Base-by-base conservation (phyloP, 2,329 filamentous ascomycete genomes). In the Leptographium lundbergii region DNA sequence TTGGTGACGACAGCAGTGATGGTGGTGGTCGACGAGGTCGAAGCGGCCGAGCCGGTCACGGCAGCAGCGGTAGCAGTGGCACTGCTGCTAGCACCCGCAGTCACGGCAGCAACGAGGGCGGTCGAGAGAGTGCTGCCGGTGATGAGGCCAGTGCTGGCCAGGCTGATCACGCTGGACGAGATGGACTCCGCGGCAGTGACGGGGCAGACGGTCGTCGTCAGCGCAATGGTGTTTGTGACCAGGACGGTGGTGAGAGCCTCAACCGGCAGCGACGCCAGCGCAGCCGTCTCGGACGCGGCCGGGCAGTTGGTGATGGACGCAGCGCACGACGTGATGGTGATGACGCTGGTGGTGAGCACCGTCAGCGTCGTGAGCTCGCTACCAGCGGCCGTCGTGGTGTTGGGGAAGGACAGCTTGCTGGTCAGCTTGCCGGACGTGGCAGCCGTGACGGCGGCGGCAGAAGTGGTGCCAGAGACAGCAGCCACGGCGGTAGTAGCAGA, bases 141-240 rank as follows among this genome's bases (percentile, higher is more conserved):
- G 63, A 70, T 70, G 57, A 69, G 62, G 61, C 68, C 71, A 53
- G 68, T 63, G 48, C 68, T 68, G 57, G 67, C 67, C 3, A 63
- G 64, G 4, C 61, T 66, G 27, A 71, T 61, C 53, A 74, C 61
- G 65, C 70, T 69, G 9, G 72, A 72, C 27, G 72, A 68, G 67
- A 73, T 71, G 60, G 70, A 68, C 14, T 63, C 61, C n/a, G 70
- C 71, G 6, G 69, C 72, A 2, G 71, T 69, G 47, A 75, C 72
- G 57, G 75, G 74, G 71, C 74, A 75, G 60, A 75, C 66, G 51
- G 71, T 72, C 54, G 70, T 71, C 57, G 70, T 69, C n/a, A 75
- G 64, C 29, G 69, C 63, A 56, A 74, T 62, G 17, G 69, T 71
- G 60, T 73, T 68, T 14, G 73, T 76, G 36, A 75, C 71, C 29